Conservation (phyloP, 2,329 filamentous ascomycete species). For the Arthrobotrys sinensis region DNA sequence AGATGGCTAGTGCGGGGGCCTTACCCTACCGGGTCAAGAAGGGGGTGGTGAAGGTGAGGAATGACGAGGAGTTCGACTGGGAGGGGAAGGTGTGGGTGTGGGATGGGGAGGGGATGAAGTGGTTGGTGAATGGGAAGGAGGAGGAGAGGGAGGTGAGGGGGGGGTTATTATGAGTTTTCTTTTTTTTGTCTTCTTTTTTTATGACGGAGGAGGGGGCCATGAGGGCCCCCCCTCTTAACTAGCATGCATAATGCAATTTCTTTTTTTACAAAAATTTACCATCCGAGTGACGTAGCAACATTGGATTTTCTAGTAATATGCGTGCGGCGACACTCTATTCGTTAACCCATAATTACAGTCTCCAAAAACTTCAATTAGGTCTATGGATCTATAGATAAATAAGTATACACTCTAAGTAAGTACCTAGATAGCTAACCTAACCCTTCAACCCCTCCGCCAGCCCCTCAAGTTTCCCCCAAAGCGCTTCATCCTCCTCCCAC, state of each 20-base stretch:
- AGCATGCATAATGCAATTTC: too few species aligned
- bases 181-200: background rate
- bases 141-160: background rate
- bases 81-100: background rate
- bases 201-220: background rate
- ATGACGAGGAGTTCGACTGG: background rate
- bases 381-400: background rate
- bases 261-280: too few species aligned
- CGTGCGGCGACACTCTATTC: too few species aligned
- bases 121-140: background rate
- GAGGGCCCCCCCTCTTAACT: too few species aligned
- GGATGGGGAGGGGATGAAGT: background rate
- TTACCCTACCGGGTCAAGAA: background rate
- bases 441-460: slow-evolving; percentile 28
- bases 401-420: background rate
- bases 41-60: background rate
- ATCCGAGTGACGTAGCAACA: too few species aligned
- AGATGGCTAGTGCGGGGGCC: background rate
- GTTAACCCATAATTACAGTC: too few species aligned
- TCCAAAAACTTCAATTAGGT: too few species aligned
- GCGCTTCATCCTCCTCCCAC: slow-evolving; percentile 76
- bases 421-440: background rate
- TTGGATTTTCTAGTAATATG: too few species aligned
- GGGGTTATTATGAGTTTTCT: background rate
- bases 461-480: slow-evolving; percentile 39